phyloP scores from a whole-genome alignment of 225 moss, liverwort and hornwort species.

The Bryoerythrophyllum caledonicum region DNA sequence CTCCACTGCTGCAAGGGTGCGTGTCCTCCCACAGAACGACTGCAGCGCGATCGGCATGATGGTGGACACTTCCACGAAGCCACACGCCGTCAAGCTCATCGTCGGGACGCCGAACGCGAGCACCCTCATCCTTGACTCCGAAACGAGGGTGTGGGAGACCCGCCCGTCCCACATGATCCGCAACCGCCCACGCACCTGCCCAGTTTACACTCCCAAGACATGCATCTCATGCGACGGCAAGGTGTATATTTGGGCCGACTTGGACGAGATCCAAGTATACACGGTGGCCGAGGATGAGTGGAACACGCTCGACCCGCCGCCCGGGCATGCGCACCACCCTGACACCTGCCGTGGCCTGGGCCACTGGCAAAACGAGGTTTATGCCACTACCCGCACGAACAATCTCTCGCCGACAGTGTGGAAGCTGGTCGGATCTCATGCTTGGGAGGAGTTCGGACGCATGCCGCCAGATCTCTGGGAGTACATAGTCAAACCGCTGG shows the following conservation, averaged over 20 bases:
- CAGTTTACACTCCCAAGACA: too few relatives aligned
- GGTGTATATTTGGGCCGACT: not conserved
- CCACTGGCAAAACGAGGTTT: not conserved
- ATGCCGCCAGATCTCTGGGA: too few relatives aligned
- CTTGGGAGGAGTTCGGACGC: too few relatives aligned
- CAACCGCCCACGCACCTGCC: too few relatives aligned
- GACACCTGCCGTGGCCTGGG: not conserved
- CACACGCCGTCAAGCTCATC: not conserved
- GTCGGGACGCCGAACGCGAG: not conserved
- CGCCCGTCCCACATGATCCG: not conserved
- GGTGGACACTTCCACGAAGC: not conserved
- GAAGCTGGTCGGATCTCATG: not conserved
- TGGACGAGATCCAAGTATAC: not conserved
- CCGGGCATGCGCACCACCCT: not conserved
- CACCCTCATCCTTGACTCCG: not conserved
- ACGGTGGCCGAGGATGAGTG: not conserved
- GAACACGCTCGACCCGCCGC: not conserved
- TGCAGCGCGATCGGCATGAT: not conserved
- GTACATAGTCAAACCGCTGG: too few relatives aligned
- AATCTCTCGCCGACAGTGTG: not conserved
- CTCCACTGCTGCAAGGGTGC: not conserved
- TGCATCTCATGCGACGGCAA: not conserved
- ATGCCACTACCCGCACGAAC: not conserved
- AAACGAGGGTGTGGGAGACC: not conserved
- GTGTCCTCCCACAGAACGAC: not conserved